phyloP scores from a whole-genome alignment of 2,329 filamentous ascomycete genomes.

The Xylariomycetidae sp. region DNA sequence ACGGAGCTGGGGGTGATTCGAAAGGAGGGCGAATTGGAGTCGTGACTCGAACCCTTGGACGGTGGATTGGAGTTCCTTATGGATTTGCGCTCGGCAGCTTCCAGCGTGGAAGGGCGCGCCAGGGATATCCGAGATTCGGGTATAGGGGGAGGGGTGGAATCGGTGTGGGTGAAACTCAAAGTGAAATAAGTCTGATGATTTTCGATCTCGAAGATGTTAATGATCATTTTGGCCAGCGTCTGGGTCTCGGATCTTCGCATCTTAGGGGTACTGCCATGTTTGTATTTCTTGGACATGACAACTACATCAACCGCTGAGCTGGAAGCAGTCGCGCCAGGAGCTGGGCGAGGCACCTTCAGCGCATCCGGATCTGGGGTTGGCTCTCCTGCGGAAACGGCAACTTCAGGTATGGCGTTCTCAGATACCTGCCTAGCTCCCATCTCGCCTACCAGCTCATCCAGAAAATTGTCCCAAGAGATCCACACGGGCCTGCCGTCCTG shows the following conservation, averaged over 20 bases:
- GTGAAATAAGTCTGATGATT: conserved; percentile 67
- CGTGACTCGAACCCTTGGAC: conserved; percentile 43
- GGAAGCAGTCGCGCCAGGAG: conserved; percentile 33
- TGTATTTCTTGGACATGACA: conserved; percentile 47
- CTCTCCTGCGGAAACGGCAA: conserved; percentile 18
- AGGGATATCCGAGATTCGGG: conserved; percentile 32
- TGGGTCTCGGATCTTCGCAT: conserved; percentile 34
- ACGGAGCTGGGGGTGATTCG: conserved; percentile 46
- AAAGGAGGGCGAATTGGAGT: conserved; percentile 42
- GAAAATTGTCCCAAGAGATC: conserved; percentile 55
- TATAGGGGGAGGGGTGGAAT: conserved; percentile 31
- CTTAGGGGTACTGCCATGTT: conserved; percentile 33
- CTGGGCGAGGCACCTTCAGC: conserved; percentile 28
- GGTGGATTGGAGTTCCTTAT: conserved; percentile 41
- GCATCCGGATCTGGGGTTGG: conserved; percentile 32
- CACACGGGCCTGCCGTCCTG: conserved; percentile 60
- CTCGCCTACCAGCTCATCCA: conserved; percentile 48
- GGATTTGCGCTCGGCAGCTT: conserved; percentile 42
- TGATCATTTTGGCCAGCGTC: conserved; percentile 68
- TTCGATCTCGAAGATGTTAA: conserved; percentile 68
- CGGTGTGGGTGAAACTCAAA: conserved; percentile 66
- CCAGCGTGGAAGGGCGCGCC: conserved; percentile 35
- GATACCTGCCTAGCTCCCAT: conserved; percentile 27
- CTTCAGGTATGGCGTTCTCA: conserved; percentile 1
- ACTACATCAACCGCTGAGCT: conserved; percentile 67